These are phyloP conservation scores for Umbelopsis sp. DNA, from an alignment of 192 early-diverging fungal species.

Conservation along the genomic window DNA sequence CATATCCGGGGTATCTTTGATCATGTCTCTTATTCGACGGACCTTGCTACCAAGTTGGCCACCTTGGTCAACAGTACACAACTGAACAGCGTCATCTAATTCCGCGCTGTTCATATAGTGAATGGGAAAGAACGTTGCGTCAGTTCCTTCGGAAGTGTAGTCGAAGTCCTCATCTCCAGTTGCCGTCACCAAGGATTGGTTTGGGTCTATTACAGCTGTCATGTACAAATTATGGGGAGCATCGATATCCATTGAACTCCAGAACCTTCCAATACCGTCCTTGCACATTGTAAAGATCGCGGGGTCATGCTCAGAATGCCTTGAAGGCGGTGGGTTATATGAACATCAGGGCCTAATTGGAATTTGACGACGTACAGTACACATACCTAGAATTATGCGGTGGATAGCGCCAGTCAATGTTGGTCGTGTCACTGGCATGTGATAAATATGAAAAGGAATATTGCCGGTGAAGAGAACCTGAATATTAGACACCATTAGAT, in stretches of 20 bases:
- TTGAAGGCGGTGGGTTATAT: conserved; percentile 15
- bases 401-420: conserved; percentile 68
- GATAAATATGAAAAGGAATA: conserved; percentile 65
- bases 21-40: conserved; percentile 51
- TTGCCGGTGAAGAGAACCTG: background rate
- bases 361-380: too few species aligned
- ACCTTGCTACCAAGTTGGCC: background rate
- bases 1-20: conserved; percentile 76
- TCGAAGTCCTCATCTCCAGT: background rate
- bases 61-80: background rate
- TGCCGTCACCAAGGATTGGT: conserved; percentile 52
- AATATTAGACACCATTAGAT: background rate
- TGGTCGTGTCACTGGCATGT: conserved; percentile 60
- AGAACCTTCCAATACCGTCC: conserved; percentile 73
- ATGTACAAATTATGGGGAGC: conserved; percentile 62
- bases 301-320: conserved; percentile 5
- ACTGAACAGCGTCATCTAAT: conserved; percentile 42
- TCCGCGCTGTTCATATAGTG: conserved; percentile 62
- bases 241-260: conserved; percentile 57
- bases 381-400: conserved; percentile 35
- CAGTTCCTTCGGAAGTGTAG: background rate
- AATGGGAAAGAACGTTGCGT: conserved; percentile 48
- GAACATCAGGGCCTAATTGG: too few species aligned
- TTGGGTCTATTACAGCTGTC: conserved; percentile 69
- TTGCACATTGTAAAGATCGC: conserved; percentile 67